Evolutionary conservation across 2,329 filamentous ascomycete genomes (phyloP), one percentile per base, ranked within the genome.

Genomic region (Macroventuria anomochaeta): DNA sequence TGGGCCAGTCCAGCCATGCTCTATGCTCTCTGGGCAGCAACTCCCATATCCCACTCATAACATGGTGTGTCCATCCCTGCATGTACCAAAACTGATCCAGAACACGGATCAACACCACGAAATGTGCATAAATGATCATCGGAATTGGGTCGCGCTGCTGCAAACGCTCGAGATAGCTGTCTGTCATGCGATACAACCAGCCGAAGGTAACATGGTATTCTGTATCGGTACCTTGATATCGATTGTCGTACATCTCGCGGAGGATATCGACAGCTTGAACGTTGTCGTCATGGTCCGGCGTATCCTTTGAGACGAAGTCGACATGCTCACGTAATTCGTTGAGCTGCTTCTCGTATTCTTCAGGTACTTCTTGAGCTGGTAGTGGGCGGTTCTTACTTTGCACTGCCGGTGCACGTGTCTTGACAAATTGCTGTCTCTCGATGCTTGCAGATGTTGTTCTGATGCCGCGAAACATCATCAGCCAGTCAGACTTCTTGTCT

Each of bases 41-140:
- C 3, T 59, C 57, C 42, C 53, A 68, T 15, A 70, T 70, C 1
- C 66, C 66, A 21, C 49, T 50, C 56, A 71, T 59, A 7, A 67
- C 58, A 50, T 71, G 68, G 15, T 58, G 42, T 6, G 68, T 70
- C 67, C 66, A 71, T 6, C 65, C 68, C 29, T 63, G 62, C 61
- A 68, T 65, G 33, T 68, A 71, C 68, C 68, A 71, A 33, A 71
- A 68, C 1, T 55, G 46, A 25, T 71, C 66, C 58, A 71, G 51
- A 20, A 63, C 65, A 5, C 57, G 53, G 42, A 71, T 59, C 17
- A 71, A 42, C 7, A 71, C 61, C 3, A 57, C 53, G 37, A 70
- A 71, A 46, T 70, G 58, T 18, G 67, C 68, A 26, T 66, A 70
- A 0, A 71, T 39, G 13, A 70, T 60, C 29, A 71, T 47, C 1